Conservation (phyloP, 176 grass and related monocot genomes). For the Eragrostis nindensis region DNA sequence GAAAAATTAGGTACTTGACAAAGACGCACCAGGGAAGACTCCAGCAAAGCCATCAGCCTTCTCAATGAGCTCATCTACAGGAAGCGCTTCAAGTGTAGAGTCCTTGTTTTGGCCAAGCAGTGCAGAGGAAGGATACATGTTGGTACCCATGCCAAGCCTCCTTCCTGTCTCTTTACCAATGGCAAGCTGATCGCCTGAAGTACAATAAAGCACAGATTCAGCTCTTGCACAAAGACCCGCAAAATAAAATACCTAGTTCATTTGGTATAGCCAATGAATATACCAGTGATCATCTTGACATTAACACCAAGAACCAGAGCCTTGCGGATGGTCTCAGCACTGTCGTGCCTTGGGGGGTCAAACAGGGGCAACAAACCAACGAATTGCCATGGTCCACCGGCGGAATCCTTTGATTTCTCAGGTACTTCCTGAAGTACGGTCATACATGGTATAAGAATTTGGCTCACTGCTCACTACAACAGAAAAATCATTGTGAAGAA, state of each 20-base stretch:
- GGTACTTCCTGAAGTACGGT: constrained; percentile 83
- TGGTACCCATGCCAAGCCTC: constrained; percentile 98
- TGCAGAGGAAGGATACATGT: constrained; percentile 99
- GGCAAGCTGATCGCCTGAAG: constrained; percentile 94
- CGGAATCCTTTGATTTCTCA: constrained; percentile 77
- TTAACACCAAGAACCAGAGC: constrained; percentile 97
- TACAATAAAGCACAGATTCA: constrained; percentile 9
- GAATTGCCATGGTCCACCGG: constrained; percentile 91
- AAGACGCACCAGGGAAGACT: constrained; percentile 86
- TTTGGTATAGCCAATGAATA: not conserved
- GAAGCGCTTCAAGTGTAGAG: constrained; percentile 65
- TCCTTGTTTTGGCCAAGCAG: constrained; percentile 90
- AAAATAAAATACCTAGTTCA: not conserved
- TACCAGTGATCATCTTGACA: constrained; percentile 99
- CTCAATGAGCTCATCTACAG: constrained; percentile 96
- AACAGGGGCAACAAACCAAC: constrained; percentile 91
- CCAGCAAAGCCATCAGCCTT: constrained; percentile 98
- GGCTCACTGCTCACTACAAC: not conserved
- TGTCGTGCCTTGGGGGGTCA: constrained; percentile 96
- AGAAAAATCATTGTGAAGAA: constrained; percentile 2
- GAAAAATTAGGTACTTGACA: not conserved
- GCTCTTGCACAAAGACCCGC: not conserved
- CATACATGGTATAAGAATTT: constrained; percentile 33
- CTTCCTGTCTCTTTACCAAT: constrained; percentile 98
- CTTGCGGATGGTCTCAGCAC: constrained; percentile 97